Evolutionary conservation across 2,329 filamentous ascomycete genomes (phyloP), one percentile per base, ranked within the genome.

Genomic region (Berkeleyomyces basicola): DNA sequence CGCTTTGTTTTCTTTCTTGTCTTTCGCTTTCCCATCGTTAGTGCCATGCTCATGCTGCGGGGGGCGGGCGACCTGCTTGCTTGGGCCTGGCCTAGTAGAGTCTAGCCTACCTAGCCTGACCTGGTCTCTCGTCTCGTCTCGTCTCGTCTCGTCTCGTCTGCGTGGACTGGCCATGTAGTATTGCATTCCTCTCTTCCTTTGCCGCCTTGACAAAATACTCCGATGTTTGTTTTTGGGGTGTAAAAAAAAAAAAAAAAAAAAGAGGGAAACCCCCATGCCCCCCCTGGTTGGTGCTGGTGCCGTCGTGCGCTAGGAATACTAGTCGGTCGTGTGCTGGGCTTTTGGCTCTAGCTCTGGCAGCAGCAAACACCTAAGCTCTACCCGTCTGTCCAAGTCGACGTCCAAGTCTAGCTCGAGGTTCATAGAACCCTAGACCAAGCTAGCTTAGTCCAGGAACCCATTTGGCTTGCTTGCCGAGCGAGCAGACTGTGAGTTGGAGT

Each of bases 191-290:
- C 57, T 44, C 40, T 59, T 59, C 57, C 57, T 59, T 44, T 59
- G 42, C 57, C 57, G 57, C 40, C 57, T 40, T 59, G 57, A 59
- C 57, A 59, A 59, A 59, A 59, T 59, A 59, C 33, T 44, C 57
- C 57, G 57, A 59, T 59, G 40, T 59, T 59, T 59, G 57, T 59
- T 59, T 59, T 44, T 23, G 23, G 23, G 23, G 36, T 36, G 44
- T 44, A 44, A 44, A 46, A 37, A 59, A 44, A 44, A 23, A 23
- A 1, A 23, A 23, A 23, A 23, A 23, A 23, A 1, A 23, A 23
- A 23, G 2, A 23, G 2, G 23, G 23, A 2, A 23, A 23, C 1
- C 1, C 23, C 23, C 23, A 23, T 23, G 23, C 23, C 31, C 43
- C 11, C 7, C 7, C 23, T 44, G 39, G 39, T 31, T 58, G 40